Percentiles rank a stretch among this genome's conserved stretches.
phyloP scores from a whole-genome alignment of 768 basidiomycete genomes.

The Hemileccinum rubropunctum region DNA sequence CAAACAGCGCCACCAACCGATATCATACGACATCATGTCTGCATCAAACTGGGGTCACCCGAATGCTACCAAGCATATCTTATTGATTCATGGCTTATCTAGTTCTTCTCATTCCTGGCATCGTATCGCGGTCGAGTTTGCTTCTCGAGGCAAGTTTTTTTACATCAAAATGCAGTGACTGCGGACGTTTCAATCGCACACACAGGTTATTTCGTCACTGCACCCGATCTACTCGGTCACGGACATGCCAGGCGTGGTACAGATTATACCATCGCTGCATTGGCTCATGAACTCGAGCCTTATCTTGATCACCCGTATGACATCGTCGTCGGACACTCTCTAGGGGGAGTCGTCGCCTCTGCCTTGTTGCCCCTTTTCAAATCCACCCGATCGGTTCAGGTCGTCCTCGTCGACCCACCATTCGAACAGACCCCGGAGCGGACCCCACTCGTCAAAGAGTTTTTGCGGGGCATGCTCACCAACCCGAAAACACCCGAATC shows the following conservation, averaged over 20 bases:
- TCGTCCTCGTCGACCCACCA: conserved; percentile 23
- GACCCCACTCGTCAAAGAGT: not conserved
- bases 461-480: not conserved
- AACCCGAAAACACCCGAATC: not conserved
- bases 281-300: conserved; percentile 13
- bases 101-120: conserved; percentile 14
- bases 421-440: not conserved
- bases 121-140: conserved; percentile 12
- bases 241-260: conserved; percentile 5
- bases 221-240: conserved; percentile 26
- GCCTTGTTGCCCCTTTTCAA: conserved; percentile 16
- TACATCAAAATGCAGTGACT: too few relatives aligned
- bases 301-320: conserved; percentile 9
- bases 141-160: conserved; percentile 13
- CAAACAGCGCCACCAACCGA: too few relatives aligned
- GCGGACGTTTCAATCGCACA: too few relatives aligned
- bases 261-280: conserved; percentile 11
- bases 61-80: conserved; percentile 10
- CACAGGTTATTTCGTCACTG: conserved; percentile 24
- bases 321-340: conserved; percentile 20
- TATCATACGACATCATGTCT: too few relatives aligned
- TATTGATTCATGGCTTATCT: conserved; percentile 22
- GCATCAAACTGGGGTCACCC: not conserved
- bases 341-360: conserved; percentile 16
- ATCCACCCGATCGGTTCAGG: not conserved